Evolutionary conservation across 1,139 yeast genomes (phyloP).

Genomic region (Suhomyces choctaworum): DNA sequence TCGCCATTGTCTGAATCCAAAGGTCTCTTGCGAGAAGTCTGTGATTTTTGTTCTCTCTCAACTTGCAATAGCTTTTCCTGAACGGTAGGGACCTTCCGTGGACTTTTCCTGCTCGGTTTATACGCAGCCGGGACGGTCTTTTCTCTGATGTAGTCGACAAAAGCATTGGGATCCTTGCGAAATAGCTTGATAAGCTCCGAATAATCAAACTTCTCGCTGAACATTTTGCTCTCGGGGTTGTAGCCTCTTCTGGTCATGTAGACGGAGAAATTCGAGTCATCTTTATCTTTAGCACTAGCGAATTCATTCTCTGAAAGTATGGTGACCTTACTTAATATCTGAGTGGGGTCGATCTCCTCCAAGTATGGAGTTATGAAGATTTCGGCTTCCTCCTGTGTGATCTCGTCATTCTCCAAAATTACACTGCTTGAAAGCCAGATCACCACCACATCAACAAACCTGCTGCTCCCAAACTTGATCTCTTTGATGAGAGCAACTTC

Average conservation of each 20-base stretch:
- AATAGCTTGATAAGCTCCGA: conserved; percentile 25
- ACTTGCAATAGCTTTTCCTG: conserved; percentile 12
- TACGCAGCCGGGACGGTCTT: conserved; percentile 29
- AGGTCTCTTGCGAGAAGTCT: conserved; percentile 1
- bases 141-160: conserved; percentile 22
- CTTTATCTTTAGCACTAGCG: conserved; percentile 24
- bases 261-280: conserved; percentile 30
- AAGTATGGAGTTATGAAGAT: conserved; percentile 43
- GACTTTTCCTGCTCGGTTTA: conserved; percentile 12
- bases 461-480: conserved; percentile 40
- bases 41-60: not conserved
- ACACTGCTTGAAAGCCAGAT: conserved; percentile 37
- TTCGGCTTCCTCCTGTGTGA: conserved; percentile 28
- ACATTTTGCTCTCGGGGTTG: conserved; percentile 31
- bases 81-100: conserved; percentile 5
- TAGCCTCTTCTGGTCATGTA: conserved; percentile 43
- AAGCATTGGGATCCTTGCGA: conserved; percentile 25
- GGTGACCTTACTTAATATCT: conserved; percentile 34
- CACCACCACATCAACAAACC: conserved; percentile 39
- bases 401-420: conserved; percentile 20
- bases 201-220: conserved; percentile 40
- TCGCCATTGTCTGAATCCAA: conserved; percentile 4
- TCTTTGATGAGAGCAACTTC: conserved; percentile 44
- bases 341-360: conserved; percentile 31
- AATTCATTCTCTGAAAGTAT: conserved; percentile 33